A percentile compares a stretch with the other conserved stretches of the same genome.
Evolutionary conservation across 2,329 filamentous ascomycete genomes (phyloP).

Genomic region (Hymenoscyphus scutula): DNA sequence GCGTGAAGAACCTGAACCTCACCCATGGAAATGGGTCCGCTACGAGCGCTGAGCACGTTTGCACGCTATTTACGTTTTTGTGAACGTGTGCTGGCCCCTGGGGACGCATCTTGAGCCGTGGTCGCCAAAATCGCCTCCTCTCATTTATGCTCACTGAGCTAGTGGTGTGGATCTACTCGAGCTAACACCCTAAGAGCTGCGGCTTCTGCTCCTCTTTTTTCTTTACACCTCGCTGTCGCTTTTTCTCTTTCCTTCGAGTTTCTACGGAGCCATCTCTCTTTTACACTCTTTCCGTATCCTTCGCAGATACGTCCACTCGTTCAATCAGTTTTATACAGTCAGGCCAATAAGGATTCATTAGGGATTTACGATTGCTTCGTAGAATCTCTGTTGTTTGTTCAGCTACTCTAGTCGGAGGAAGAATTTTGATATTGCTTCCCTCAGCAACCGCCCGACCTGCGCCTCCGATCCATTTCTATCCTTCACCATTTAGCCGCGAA

Average conservation of each 20-base stretch:
- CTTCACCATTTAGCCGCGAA: constrained; percentile 10
- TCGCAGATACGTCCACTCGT: constrained; percentile 23
- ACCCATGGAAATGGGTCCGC: background rate
- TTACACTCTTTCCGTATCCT: constrained; percentile 8
- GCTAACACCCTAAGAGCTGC: background rate
- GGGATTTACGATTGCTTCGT: constrained; percentile 11
- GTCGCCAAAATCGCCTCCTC: constrained; percentile 4
- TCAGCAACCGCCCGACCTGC: background rate
- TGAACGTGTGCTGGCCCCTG: background rate
- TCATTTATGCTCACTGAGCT: background rate
- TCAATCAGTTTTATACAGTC: constrained; percentile 8
- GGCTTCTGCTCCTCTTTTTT: constrained; percentile 10
- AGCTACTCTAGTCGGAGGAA: constrained; percentile 9
- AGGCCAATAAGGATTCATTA: constrained; percentile 6
- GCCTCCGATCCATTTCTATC: background rate
- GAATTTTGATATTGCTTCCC: background rate
- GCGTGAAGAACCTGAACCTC: background rate
- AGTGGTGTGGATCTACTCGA: background rate
- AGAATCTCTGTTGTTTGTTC: background rate
- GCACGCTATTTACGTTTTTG: background rate
- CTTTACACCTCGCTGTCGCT: constrained; percentile 15
- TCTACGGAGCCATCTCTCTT: background rate
- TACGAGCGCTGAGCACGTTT: background rate
- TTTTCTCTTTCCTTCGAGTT: constrained; percentile 1
- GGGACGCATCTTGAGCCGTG: constrained; percentile 5